These are phyloP conservation scores for Sphaerulina vaccinii DNA, from an alignment of 2,329 filamentous ascomycete species.

Conservation along the genomic window DNA sequence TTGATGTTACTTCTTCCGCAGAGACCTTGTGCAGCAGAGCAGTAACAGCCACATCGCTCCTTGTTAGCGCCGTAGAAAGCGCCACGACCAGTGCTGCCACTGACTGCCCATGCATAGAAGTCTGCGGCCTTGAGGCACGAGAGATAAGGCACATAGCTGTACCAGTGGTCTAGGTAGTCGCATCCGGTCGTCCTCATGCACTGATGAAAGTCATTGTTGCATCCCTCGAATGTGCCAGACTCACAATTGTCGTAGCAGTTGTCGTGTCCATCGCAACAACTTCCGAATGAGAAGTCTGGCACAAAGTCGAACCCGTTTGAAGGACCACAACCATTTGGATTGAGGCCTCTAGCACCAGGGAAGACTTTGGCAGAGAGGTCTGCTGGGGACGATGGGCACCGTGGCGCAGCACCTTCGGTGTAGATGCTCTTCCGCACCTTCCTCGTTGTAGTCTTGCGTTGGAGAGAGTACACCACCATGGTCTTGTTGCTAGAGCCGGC, in stretches of 20 bases:
- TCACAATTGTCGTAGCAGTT: constrained; percentile 16
- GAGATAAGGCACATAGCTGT: constrained; percentile 2
- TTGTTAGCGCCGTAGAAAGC: constrained; percentile 4
- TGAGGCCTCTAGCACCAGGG: neutral
- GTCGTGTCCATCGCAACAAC: constrained; percentile 11
- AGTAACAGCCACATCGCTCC: constrained; percentile 15
- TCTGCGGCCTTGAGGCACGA: constrained; percentile 6
- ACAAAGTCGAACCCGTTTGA: neutral
- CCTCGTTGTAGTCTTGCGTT: no score
- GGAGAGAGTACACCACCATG: constrained; percentile 1
- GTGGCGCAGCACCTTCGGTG: constrained; percentile 2
- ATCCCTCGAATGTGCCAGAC: constrained; percentile 8
- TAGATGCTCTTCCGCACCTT: constrained; percentile 1
- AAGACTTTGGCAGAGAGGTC: neutral
- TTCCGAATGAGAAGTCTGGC: constrained; percentile 12
- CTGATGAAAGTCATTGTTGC: constrained; percentile 4
- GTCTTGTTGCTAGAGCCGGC: neutral
- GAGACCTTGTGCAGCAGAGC: neutral
- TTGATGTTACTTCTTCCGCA: no score
- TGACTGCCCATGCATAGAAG: constrained; percentile 11
- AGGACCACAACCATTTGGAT: constrained; percentile 11
- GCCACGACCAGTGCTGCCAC: neutral
- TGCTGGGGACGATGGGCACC: neutral
- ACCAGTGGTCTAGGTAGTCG: constrained; percentile 2
- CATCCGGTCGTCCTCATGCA: constrained; percentile 7